phyloP scores from a whole-genome alignment of 2,329 filamentous ascomycete species.

The Colletotrichum tropicicola region DNA sequence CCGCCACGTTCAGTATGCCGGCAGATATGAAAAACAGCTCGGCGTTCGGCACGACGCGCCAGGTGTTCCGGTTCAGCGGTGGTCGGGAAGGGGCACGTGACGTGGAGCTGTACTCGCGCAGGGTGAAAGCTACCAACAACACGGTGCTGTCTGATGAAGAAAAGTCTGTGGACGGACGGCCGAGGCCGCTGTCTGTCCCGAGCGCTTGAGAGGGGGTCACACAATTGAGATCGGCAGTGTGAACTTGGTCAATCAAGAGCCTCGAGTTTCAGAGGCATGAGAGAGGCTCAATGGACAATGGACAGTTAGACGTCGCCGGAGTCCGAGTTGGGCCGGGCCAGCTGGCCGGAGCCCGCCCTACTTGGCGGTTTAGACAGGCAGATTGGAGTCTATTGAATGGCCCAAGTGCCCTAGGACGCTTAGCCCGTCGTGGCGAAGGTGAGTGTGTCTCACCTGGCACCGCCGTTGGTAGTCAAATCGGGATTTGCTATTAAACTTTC shows the following conservation, averaged over 20 bases:
- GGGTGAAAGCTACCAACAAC: conserved; percentile 64
- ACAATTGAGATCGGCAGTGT: conserved; percentile 1
- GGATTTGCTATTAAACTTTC: conserved; percentile 23
- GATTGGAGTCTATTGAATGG: neutral
- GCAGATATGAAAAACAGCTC: conserved; percentile 55
- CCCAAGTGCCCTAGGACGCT: neutral
- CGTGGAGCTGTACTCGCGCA: conserved; percentile 63
- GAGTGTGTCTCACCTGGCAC: conserved; percentile 8
- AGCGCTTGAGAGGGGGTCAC: neutral
- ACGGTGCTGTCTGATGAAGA: conserved; percentile 59
- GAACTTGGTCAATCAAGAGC: neutral
- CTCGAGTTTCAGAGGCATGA: neutral
- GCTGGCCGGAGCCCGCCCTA: no score
- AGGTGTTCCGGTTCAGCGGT: conserved; percentile 64
- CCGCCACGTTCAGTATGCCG: conserved; percentile 61
- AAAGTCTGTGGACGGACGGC: conserved; percentile 39
- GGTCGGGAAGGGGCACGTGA: conserved; percentile 31
- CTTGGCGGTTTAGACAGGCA: no score
- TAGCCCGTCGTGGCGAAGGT: conserved; percentile 3
- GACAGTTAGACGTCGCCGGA: conserved; percentile 17
- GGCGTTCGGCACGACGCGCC: conserved; percentile 64
- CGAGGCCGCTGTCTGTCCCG: conserved; percentile 1
- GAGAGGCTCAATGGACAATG: neutral
- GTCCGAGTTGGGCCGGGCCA: conserved; percentile 21
- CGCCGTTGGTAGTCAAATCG: conserved; percentile 5